Conservation (phyloP, 331 rosid species). For the Malus hybrid region DNA sequence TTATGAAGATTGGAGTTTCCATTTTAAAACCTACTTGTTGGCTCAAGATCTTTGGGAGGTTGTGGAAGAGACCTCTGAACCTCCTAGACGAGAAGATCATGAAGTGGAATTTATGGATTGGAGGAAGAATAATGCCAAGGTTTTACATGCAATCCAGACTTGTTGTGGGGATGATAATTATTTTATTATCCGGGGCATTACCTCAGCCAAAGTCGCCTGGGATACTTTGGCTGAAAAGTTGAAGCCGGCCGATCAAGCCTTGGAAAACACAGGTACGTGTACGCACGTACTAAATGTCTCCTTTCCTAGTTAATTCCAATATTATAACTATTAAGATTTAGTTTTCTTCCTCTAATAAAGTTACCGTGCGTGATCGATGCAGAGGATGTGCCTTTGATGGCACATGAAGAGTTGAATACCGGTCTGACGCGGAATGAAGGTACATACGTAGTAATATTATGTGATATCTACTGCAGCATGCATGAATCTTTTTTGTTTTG, state of each 20-base stretch:
- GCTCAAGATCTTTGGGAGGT: background rate
- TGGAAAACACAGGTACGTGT: no score
- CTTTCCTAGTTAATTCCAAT: no score
- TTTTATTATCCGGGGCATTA: background rate
- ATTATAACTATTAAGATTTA: no score
- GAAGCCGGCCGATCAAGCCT: background rate
- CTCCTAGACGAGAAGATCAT: background rate
- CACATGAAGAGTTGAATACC: background rate
- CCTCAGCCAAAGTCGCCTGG: slow-evolving; percentile 7
- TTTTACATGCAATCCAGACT: slow-evolving; percentile 2
- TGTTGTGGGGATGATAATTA: background rate
- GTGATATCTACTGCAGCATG: no score
- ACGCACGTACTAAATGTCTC: no score
- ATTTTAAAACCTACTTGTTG: background rate
- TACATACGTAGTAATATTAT: no score
- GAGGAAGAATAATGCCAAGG: slow-evolving; percentile 3
- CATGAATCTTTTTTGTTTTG: no score
- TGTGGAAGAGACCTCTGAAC: background rate
- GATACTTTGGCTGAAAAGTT: background rate
- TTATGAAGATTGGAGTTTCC: background rate
- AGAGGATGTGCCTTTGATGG: background rate
- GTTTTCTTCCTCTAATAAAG: background rate
- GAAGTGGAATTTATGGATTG: background rate
- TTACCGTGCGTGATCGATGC: background rate
- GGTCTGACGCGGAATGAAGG: background rate